phyloP scores from a whole-genome alignment of 2,329 filamentous ascomycete species.

The Penicillium sp. region DNA sequence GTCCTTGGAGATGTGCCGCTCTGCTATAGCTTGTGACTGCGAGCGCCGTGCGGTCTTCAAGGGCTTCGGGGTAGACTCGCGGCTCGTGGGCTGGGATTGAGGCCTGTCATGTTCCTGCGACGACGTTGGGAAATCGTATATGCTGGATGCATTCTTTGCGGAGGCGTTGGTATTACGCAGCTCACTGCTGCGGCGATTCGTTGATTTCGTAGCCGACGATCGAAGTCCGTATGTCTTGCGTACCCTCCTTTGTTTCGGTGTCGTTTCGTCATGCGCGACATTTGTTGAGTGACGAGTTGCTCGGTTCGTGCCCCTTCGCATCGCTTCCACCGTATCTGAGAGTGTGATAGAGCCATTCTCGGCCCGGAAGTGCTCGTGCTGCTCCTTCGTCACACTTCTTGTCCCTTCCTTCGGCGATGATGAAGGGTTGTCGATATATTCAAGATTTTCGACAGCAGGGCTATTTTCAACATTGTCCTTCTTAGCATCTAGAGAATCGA shows the following conservation, averaged over 20 bases:
- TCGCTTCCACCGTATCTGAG: neutral
- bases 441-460: slow-evolving; percentile 12
- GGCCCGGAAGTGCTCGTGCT: neutral
- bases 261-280: slow-evolving; percentile 1
- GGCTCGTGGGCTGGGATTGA: slow-evolving; percentile 3
- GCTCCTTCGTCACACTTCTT: neutral
- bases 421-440: slow-evolving; percentile 17
- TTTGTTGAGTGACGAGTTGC: neutral
- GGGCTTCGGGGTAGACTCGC: slow-evolving; percentile 6
- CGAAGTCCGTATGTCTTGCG: slow-evolving; percentile 12
- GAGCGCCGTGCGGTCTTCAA: neutral
- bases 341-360: slow-evolving; percentile 2
- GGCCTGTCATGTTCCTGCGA: slow-evolving; percentile 2
- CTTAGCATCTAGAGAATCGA: slow-evolving; percentile 32
- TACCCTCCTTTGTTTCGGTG: slow-evolving; percentile 11
- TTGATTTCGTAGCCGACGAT: slow-evolving; percentile 9
- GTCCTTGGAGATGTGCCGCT: neutral
- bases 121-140: slow-evolving; percentile 28
- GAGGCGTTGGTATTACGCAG: neutral
- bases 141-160: slow-evolving; percentile 12
- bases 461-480: slow-evolving; percentile 6
- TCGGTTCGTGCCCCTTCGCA: neutral
- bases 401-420: slow-evolving; percentile 2
- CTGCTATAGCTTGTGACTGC: neutral
- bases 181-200: neutral